Evolutionary conservation across 345 rosid genomes (phyloP).

Genomic region (Iberis pinnata): DNA sequence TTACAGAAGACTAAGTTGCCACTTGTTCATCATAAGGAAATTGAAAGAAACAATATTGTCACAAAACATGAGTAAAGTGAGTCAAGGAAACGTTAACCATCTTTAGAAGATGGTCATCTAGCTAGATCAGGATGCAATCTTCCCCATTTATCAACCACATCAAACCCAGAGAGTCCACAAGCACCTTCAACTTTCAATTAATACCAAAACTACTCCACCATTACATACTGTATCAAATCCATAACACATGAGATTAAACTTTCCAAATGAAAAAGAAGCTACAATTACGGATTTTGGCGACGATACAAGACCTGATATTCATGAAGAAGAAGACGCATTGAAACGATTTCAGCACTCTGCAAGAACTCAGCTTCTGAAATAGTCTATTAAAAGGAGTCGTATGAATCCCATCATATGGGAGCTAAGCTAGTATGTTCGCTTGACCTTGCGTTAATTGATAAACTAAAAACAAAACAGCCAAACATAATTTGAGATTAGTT

Average conservation of each 20-base stretch:
- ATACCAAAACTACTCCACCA: constrained; percentile 96
- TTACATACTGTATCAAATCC: constrained; percentile 78
- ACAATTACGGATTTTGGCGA: neutral
- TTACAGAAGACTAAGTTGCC: constrained; percentile 28
- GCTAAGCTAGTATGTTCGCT: constrained; percentile 50
- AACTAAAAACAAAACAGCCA: constrained; percentile 8
- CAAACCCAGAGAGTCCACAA: constrained; percentile 57
- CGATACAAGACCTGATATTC: constrained; percentile 88
- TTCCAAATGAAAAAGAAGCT: neutral
- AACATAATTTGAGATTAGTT: no score
- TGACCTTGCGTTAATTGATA: constrained; percentile 4
- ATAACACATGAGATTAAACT: constrained; percentile 1
- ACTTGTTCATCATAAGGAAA: constrained; percentile 22
- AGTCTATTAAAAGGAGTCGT: constrained; percentile 88
- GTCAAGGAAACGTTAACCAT: constrained; percentile 43
- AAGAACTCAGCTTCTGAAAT: constrained; percentile 82
- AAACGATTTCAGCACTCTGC: constrained; percentile 54
- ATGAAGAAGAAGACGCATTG: constrained; percentile 51
- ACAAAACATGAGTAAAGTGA: no score
- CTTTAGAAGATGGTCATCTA: constrained; percentile 85
- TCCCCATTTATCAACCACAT: constrained; percentile 96
- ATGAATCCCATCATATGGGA: constrained; percentile 95
- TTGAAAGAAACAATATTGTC: no score
- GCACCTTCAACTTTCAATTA: constrained; percentile 74
- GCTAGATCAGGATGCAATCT: constrained; percentile 68